Evolutionary conservation across 352 stramenopile species (phyloP).

Genomic region (Aphanomyces invadans): DNA sequence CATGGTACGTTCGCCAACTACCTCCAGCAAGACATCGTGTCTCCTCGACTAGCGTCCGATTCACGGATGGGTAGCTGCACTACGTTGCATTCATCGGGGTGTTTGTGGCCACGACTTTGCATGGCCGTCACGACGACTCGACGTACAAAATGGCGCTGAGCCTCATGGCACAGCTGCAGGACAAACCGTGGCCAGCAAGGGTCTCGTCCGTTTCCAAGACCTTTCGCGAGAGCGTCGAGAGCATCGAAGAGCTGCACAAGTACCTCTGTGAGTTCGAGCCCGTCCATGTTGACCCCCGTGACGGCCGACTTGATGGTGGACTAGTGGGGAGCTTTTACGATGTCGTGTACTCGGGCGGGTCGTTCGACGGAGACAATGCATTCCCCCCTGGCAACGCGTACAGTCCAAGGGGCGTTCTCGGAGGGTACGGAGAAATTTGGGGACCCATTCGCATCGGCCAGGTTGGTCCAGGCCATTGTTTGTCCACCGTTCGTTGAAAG

Average conservation of each 20-base stretch:
- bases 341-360: conserved; percentile 9
- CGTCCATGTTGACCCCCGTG: no score
- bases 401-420: neutral
- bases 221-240: conserved; percentile 2
- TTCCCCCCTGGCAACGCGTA: conserved; percentile 9
- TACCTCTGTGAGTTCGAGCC: conserved; percentile 10
- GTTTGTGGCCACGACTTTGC: conserved; percentile 7
- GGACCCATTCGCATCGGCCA: conserved; percentile 22
- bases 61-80: conserved; percentile 11
- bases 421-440: conserved; percentile 17
- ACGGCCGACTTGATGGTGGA: no score
- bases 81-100: conserved; percentile 16
- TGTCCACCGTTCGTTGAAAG: no score
- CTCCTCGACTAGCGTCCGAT: neutral
- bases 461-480: neutral
- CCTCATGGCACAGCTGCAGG: conserved; percentile 20
- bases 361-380: conserved; percentile 10
- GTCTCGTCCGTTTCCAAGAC: conserved; percentile 10
- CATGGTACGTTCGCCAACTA: conserved; percentile 12
- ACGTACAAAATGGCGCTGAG: conserved; percentile 14
- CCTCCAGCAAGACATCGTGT: neutral
- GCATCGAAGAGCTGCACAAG: conserved; percentile 14
- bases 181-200: conserved; percentile 12
- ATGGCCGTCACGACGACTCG: conserved; percentile 17
- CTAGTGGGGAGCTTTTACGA: conserved; percentile 18